Percentiles rank a stretch among this genome's conserved stretches.
Conservation (phyloP, 2,329 filamentous ascomycete species). For the Beauveria asiatica region DNA sequence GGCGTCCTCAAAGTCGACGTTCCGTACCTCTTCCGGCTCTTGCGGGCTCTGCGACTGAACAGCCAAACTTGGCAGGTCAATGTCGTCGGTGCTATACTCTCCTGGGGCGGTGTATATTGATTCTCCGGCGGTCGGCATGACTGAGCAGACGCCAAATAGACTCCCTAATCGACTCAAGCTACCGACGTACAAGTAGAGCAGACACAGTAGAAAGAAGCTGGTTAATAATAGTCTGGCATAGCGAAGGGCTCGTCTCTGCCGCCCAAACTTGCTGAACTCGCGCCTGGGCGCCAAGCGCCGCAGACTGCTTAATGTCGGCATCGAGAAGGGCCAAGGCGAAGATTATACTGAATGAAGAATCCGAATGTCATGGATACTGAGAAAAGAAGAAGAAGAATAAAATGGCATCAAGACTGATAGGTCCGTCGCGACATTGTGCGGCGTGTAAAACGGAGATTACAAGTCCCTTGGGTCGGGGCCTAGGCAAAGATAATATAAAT, state of each 20-base stretch:
- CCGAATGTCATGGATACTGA: neutral
- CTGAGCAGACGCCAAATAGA: neutral
- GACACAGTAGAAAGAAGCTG: neutral
- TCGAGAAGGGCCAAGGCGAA: neutral
- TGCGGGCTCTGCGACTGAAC: neutral
- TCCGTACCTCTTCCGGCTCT: neutral
- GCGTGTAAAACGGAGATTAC: neutral
- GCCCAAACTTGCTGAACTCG: neutral
- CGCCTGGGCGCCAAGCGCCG: neutral
- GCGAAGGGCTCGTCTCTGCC: neutral
- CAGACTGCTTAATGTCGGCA: neutral
- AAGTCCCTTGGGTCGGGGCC: neutral
- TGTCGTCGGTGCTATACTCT: neutral
- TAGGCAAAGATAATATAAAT: neutral
- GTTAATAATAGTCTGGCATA: neutral
- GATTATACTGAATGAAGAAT: neutral
- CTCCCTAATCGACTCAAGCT: neutral
- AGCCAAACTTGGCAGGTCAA: neutral
- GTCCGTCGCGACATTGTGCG: neutral
- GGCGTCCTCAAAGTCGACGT: neutral
- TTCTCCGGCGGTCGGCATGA: neutral
- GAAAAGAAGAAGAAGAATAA: neutral
- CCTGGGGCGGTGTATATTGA: neutral
- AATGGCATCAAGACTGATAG: neutral
- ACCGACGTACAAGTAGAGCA: neutral